Base-by-base conservation (phyloP, 306 rosid genomes). In the Vicia faba region DNA sequence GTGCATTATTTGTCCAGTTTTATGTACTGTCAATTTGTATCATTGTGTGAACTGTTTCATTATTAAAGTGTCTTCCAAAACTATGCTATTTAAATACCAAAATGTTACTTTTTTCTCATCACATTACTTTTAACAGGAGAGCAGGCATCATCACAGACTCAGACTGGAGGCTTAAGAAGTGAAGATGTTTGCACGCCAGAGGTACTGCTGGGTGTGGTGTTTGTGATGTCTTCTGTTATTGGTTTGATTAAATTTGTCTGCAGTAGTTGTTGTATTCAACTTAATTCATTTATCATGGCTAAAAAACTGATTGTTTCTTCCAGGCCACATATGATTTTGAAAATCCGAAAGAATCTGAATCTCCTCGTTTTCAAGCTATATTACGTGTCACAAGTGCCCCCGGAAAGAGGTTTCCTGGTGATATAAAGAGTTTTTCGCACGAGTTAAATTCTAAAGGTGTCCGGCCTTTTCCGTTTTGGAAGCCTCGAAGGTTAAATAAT, bases 331-430 rank as follows among this genome's bases (percentile, higher is more conserved):
- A 83, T 74, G 99, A 93, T 70, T 90, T 84, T 73, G 99, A 93
- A 73, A 93, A 93, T 74, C 97, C 97, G 7, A 93, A 93, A 86
- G 99, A 93, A 85, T 90, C 97, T 5, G 99, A 93, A 75, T 93
- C 99, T 81, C 99, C 99, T 12, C 99, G 99, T 71, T 93, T 93
- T 85, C 97, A 93, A 90, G 99, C 99, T 61, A 84, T 93, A 75
- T 80, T 93, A 29, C 95, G 99, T 11, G 80, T 88, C 74, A 93
- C 99, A 25, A 93, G 92, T 85, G 99, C 96, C 54, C 99, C 99
- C 11, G 84, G 96, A 65, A 93, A 89, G 86, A 88, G 88, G 82
- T 71, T 80, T 83, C 99, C 97, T 56, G 44, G 85, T 0, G 96
- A 90, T 75, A 86, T 93, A 63, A 93, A 93, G 78, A 93, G 99